These are phyloP conservation scores for Acer negundo DNA, from an alignment of 345 rosid genomes.

Conservation along the genomic window DNA sequence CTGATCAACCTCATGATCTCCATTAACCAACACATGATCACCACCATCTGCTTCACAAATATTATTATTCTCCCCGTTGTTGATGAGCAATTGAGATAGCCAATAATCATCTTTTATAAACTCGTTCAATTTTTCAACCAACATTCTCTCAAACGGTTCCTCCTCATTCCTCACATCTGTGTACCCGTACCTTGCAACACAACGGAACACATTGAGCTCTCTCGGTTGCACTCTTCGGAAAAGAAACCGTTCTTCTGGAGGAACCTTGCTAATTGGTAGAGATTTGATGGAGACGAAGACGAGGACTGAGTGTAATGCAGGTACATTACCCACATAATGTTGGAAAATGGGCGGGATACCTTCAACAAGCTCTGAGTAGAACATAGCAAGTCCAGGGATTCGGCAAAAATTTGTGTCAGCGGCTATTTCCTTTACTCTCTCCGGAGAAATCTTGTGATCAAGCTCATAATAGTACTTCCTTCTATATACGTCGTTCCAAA, in stretches of 20 bases:
- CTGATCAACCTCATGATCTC: background rate
- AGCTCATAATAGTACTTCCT: slow-evolving; percentile 48
- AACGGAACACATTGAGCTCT: slow-evolving; percentile 36
- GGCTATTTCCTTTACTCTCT: slow-evolving; percentile 22
- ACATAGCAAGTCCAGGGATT: slow-evolving; percentile 45
- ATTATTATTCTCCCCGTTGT: background rate
- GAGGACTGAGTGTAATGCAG: slow-evolving; percentile 39
- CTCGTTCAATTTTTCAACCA: slow-evolving; percentile 36
- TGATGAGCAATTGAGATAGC: background rate
- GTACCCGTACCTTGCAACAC: slow-evolving; percentile 56
- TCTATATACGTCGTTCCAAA: slow-evolving; percentile 44
- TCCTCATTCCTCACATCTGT: slow-evolving; percentile 31
- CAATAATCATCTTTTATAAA: slow-evolving; percentile 32
- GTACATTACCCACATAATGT: slow-evolving; percentile 44
- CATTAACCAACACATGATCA: background rate
- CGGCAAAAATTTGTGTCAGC: slow-evolving; percentile 1
- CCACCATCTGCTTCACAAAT: background rate
- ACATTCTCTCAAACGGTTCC: slow-evolving; percentile 32
- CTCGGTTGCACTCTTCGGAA: slow-evolving; percentile 36
- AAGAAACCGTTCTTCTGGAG: slow-evolving; percentile 35
- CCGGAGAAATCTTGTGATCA: slow-evolving; percentile 37
- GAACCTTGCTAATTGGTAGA: slow-evolving; percentile 37
- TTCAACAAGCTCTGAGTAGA: slow-evolving; percentile 49
- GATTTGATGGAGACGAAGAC: slow-evolving; percentile 51
- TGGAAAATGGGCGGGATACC: slow-evolving; percentile 46